Conservation (phyloP, 495 filamentous ascomycete species). For the Letharia lupina region DNA sequence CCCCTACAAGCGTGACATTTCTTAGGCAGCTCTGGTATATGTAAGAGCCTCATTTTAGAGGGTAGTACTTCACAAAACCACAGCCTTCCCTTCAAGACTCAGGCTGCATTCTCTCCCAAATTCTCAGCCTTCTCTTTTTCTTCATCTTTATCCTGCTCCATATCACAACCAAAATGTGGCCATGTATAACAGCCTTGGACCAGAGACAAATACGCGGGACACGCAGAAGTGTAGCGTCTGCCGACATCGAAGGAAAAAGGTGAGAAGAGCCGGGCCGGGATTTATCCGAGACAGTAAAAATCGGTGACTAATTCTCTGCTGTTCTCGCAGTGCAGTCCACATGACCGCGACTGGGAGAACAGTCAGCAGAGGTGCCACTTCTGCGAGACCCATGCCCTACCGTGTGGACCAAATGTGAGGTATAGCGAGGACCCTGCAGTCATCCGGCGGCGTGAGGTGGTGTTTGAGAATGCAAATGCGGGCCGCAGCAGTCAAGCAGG, state of each 20-base stretch:
- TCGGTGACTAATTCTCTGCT: background rate
- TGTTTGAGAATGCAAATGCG: too few relatives aligned
- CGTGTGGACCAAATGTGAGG: slow-evolving; percentile 2
- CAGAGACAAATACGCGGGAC: background rate
- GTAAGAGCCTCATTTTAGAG: background rate
- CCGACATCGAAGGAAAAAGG: background rate
- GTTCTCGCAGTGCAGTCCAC: slow-evolving; percentile 4
- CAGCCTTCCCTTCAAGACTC: background rate
- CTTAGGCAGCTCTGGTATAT: background rate
- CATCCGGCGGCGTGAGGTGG: background rate
- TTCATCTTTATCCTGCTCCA: too few relatives aligned
- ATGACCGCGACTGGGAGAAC: background rate
- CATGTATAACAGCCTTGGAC: background rate
- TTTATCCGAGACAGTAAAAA: background rate
- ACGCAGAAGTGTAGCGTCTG: background rate
- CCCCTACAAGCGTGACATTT: background rate
- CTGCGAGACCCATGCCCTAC: background rate
- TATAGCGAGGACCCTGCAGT: slow-evolving; percentile 2
- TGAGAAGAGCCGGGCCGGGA: background rate
- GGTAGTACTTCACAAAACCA: background rate
- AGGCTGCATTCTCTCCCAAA: background rate
- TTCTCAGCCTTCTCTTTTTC: background rate
- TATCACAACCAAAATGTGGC: background rate
- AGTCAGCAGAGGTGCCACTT: background rate
- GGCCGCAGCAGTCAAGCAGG: background rate